These are phyloP conservation scores for Fistulifera pelliculosa DNA, from an alignment of 108 stramenopile genomes.

Conservation along the genomic window DNA sequence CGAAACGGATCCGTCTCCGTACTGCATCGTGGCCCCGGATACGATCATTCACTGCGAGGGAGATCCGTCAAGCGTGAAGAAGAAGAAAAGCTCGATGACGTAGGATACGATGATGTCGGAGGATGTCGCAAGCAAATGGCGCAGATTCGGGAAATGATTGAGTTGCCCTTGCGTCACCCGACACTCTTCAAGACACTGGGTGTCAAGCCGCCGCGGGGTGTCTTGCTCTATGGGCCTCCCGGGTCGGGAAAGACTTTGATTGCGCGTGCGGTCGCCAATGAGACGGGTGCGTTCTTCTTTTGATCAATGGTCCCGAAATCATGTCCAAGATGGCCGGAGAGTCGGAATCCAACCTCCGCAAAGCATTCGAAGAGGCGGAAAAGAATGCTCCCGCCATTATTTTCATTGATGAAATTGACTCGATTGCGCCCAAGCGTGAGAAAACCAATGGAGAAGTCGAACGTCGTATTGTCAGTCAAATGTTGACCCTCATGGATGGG, in stretches of 20 bases:
- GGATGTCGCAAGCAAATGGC: constrained; percentile 98
- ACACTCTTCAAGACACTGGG: constrained; percentile 99
- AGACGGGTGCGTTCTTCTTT: constrained; percentile 99
- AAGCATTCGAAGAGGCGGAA: constrained; percentile 98
- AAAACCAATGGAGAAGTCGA: constrained; percentile 99
- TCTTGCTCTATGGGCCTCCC: constrained; percentile 99
- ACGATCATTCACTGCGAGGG: constrained; percentile 99
- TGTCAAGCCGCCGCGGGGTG: constrained; percentile 99
- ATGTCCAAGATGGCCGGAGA: constrained; percentile 99
- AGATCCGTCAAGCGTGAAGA: constrained; percentile 98
- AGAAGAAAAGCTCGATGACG: constrained; percentile 96
- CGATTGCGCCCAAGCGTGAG: constrained; percentile 98
- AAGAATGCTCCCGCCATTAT: constrained; percentile 99
- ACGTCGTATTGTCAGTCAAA: constrained; percentile 95
- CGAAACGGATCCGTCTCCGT: constrained; percentile 95
- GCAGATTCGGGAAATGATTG: constrained; percentile 99
- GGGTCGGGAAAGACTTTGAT: constrained; percentile 98
- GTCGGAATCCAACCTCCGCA: constrained; percentile 95
- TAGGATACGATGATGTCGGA: constrained; percentile 99
- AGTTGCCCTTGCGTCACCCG: constrained; percentile 98
- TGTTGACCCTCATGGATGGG: constrained; percentile 99
- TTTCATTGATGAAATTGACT: constrained; percentile 99
- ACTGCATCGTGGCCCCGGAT: constrained; percentile 98
- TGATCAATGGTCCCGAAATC: constrained; percentile 99
- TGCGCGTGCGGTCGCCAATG: constrained; percentile 98